phyloP scores from a whole-genome alignment of 2,329 filamentous ascomycete genomes.

The Trichoderma brevicompactum region DNA sequence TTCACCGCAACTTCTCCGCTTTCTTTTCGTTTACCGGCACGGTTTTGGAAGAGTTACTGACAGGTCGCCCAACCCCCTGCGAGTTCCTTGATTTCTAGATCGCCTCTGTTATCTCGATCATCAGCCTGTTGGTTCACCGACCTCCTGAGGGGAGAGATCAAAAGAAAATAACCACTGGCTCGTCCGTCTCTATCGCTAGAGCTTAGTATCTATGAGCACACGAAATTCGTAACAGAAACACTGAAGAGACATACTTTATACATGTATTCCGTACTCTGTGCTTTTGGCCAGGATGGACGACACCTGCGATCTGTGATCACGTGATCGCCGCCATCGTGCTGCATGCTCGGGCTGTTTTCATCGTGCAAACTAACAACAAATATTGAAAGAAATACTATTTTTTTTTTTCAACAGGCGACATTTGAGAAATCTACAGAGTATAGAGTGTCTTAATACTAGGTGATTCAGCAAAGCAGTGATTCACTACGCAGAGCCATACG shows the following conservation, averaged over 20 bases:
- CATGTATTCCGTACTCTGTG: background rate
- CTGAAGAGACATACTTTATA: background rate
- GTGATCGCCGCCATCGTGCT: background rate
- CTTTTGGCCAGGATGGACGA: background rate
- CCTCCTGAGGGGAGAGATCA: background rate
- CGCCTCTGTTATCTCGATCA: background rate
- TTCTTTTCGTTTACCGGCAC: too few species aligned
- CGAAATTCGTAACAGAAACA: conserved; percentile 2
- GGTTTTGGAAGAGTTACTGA: background rate
- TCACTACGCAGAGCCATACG: too few species aligned
- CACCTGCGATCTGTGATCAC: background rate
- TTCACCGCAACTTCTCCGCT: conserved; percentile 21
- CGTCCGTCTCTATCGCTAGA: background rate
- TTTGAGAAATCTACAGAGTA: too few species aligned
- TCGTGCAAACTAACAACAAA: too few species aligned
- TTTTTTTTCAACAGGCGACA: too few species aligned
- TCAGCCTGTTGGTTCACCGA: background rate
- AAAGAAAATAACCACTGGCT: background rate
- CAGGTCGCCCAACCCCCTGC: conserved; percentile 5
- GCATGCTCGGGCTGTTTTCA: too few species aligned
- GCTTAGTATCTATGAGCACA: background rate
- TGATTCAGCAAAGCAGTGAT: too few species aligned
- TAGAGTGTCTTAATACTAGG: too few species aligned
- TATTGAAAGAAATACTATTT: too few species aligned
- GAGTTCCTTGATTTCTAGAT: background rate